Percentiles rank a stretch among this genome's conserved stretches.
Conservation (phyloP, 192 early-diverging fungal species). For the Rhizoclosmatium sp. region DNA sequence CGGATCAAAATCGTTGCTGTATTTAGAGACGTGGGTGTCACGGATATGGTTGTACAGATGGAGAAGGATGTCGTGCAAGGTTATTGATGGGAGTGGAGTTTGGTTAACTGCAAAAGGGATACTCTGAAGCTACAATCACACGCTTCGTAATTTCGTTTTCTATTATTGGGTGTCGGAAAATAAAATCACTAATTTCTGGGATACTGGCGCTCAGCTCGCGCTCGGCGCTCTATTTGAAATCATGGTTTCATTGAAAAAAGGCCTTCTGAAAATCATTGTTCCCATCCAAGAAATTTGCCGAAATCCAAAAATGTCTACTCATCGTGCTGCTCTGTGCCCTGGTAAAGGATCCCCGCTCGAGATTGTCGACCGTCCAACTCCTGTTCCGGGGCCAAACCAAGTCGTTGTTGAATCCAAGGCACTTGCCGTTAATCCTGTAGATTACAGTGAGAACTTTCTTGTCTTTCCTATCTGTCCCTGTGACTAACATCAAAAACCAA, state of each 20-base stretch:
- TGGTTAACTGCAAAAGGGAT: too few species aligned
- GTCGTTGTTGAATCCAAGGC: slow-evolving; percentile 32
- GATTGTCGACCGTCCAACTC: slow-evolving; percentile 10
- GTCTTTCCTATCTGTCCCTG: too few species aligned
- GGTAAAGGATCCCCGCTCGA: neutral
- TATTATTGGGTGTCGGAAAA: too few species aligned
- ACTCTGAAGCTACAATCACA: too few species aligned
- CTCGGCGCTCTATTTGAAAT: too few species aligned
- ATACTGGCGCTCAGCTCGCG: too few species aligned
- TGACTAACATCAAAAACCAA: too few species aligned
- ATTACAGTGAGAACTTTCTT: neutral
- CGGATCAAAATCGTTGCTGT: slow-evolving; percentile 43
- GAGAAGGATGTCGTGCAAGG: slow-evolving; percentile 46
- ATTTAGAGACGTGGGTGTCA: slow-evolving; percentile 48
- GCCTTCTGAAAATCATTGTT: too few species aligned
- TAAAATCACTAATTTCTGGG: too few species aligned
- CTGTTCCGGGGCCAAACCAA: slow-evolving; percentile 24
- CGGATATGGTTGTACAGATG: slow-evolving; percentile 53
- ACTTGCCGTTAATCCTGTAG: slow-evolving; percentile 23
- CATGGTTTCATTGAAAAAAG: too few species aligned
- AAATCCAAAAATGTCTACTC: neutral
- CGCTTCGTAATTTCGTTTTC: too few species aligned
- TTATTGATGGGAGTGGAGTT: neutral
- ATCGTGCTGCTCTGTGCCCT: slow-evolving; percentile 4
- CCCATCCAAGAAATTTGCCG: too few species aligned